phyloP scores from a whole-genome alignment of 2,329 filamentous ascomycete species.

The Apiospora rasikravindrae region DNA sequence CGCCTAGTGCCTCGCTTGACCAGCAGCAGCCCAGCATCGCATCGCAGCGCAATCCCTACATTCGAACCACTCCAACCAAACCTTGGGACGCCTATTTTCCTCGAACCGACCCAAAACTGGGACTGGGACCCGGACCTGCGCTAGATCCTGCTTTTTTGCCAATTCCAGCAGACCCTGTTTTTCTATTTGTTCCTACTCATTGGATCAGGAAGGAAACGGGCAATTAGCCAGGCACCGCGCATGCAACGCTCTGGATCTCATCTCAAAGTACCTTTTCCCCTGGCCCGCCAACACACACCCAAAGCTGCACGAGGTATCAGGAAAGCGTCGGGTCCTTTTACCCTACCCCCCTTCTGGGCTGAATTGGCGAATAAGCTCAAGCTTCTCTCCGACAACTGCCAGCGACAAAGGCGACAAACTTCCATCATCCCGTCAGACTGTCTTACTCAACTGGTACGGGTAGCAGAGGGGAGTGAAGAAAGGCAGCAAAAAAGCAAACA shows the following conservation, averaged over 20 bases:
- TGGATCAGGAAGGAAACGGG: slow-evolving; percentile 1
- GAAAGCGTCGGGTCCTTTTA: neutral
- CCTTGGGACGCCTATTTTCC: slow-evolving; percentile 6
- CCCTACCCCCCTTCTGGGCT: neutral
- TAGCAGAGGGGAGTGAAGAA: neutral
- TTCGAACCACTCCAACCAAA: slow-evolving; percentile 6
- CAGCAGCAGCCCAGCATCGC: neutral
- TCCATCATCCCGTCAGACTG: slow-evolving; percentile 12
- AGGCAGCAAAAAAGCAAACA: neutral
- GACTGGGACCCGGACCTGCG: slow-evolving; percentile 7
- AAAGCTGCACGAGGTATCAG: neutral
- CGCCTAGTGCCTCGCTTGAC: neutral
- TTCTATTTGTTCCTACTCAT: neutral
- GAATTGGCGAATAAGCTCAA: slow-evolving; percentile 15
- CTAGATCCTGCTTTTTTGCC: slow-evolving; percentile 14
- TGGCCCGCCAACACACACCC: neutral
- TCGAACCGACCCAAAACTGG: slow-evolving; percentile 17
- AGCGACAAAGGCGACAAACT: neutral
- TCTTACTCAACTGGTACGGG: neutral
- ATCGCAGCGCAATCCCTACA: slow-evolving; percentile 12
- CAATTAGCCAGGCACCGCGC: slow-evolving; percentile 4
- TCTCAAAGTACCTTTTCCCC: neutral
- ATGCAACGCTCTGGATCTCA: neutral
- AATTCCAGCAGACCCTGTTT: slow-evolving; percentile 3
- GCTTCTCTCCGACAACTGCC: neutral